These are phyloP conservation scores for Priceomyces carsonii DNA, from an alignment of 805 yeast species.

Conservation along the genomic window DNA sequence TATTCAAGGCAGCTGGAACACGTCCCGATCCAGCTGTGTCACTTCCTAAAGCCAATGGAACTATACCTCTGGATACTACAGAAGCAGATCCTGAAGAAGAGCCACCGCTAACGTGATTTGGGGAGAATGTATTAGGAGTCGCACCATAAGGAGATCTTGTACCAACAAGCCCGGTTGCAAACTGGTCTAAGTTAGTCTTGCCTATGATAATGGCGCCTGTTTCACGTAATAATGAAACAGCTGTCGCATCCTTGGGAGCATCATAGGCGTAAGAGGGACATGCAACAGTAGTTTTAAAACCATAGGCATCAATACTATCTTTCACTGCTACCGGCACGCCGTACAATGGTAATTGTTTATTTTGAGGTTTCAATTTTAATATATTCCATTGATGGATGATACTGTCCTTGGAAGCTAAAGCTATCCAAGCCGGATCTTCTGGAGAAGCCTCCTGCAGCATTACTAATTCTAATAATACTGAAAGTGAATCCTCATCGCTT, in stretches of 20 bases:
- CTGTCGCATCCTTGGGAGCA: constrained; percentile 73
- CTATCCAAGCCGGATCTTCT: constrained; percentile 90
- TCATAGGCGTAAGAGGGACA: constrained; percentile 80
- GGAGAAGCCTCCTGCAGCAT: constrained; percentile 47
- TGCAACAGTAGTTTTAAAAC: constrained; percentile 90
- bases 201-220: constrained; percentile 94
- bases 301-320: constrained; percentile 89
- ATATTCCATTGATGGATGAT: constrained; percentile 76
- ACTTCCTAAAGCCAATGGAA: constrained; percentile 88
- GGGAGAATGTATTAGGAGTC: constrained; percentile 76
- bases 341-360: constrained; percentile 62
- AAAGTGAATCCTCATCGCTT: constrained; percentile 61
- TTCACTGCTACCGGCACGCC: constrained; percentile 96
- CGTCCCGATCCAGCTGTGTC: constrained; percentile 99
- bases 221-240: constrained; percentile 70
- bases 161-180: constrained; percentile 97
- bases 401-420: constrained; percentile 63
- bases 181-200: constrained; percentile 93
- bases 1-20: constrained; percentile 95
- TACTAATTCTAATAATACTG: constrained; percentile 46
- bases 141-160: constrained; percentile 93
- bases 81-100: constrained; percentile 96
- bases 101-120: constrained; percentile 87
- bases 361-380: constrained; percentile 63
- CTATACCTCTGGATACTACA: constrained; percentile 86